Conservation (phyloP, 129 eudicot species). For the Lactuca saligna region DNA sequence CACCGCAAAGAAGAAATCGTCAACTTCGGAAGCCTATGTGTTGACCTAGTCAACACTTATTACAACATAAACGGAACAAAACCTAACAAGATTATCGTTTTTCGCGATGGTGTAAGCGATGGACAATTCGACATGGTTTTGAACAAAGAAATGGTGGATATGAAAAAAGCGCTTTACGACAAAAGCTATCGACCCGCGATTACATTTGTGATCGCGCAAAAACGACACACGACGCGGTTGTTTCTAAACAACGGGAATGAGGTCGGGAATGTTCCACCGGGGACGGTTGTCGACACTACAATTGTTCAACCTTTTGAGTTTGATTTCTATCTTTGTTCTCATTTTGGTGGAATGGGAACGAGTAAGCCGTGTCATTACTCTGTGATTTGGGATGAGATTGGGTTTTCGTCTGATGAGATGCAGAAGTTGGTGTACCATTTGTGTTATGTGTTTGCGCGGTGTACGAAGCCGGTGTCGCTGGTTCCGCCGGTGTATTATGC, state of each 20-base stretch:
- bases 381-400: slow-evolving; percentile 60
- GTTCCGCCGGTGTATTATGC: slow-evolving; percentile 89
- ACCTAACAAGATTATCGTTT: slow-evolving; percentile 62
- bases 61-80: slow-evolving; percentile 37
- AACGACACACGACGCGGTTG: slow-evolving; percentile 74
- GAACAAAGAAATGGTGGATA: slow-evolving; percentile 51
- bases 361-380: slow-evolving; percentile 83
- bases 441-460: slow-evolving; percentile 77
- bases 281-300: slow-evolving; percentile 72
- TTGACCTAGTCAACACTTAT: slow-evolving; percentile 52
- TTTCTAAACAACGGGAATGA: slow-evolving; percentile 35
- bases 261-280: slow-evolving; percentile 59
- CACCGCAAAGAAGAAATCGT: slow-evolving; percentile 60
- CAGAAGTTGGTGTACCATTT: slow-evolving; percentile 60
- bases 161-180: slow-evolving; percentile 41
- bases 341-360: slow-evolving; percentile 71
- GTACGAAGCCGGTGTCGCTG: slow-evolving; percentile 74
- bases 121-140: slow-evolving; percentile 81
- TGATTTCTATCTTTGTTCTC: slow-evolving; percentile 76
- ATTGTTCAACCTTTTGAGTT: slow-evolving; percentile 57
- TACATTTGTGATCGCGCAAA: slow-evolving; percentile 73
- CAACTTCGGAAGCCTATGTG: slow-evolving; percentile 53
- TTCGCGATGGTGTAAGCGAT: slow-evolving; percentile 90
- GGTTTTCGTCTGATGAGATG: slow-evolving; percentile 52
- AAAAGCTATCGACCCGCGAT: slow-evolving; percentile 46